Evolutionary conservation across 1,284 basidiomycete species (phyloP), one percentile per base, ranked within the genome.

Genomic region (Cryptococcus hybrid): DNA sequence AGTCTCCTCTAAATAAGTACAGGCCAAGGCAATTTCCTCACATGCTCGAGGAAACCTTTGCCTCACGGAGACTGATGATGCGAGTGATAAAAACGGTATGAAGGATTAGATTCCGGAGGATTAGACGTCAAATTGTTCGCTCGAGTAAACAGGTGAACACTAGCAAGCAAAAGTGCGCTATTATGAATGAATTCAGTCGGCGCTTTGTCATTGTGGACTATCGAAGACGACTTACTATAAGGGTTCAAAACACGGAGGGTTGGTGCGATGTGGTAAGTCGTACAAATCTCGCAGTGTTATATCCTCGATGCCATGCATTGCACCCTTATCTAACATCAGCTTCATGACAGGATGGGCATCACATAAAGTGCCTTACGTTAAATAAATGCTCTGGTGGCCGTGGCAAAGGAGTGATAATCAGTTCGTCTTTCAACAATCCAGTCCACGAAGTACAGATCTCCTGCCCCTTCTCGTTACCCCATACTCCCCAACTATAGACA

Each of bases 331-430:
- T 6, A 50, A 12, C 11, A 34, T 50, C 30, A 50, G 48, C 24
- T 24, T n/a, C 9, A 11, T 4, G 11, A 15, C 15, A 34, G 5
- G 34, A 3, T 30, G 15, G 12, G 15, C 13, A 12, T 36, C 7
- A 47, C 15, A 47, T 6, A 11, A 13, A 15, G 13, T 12, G 15
- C 52, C 65, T 60, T 18, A 63, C 62, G 43, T 56, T 49, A 1
- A 57, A 35, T 45, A 60, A 68, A 12, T 59, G 57, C 34, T 60
- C 59, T 2, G 56, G 58, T 3, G 52, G 47, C 11, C 60, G 50
- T 13, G 68, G 68, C 6, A 68, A 52, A 4, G 66, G 68, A 0
- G 66, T 70, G 13, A 47, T 57, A 43, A 70, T 60, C 9, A 40
- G 18, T 5, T 67, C 61, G 39, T 69, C 67, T 2, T 46, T 47